Percentiles rank a stretch among this genome's conserved stretches.
These are phyloP conservation scores for Rhytidiadelphus loreus DNA, from an alignment of 225 moss, liverwort and hornwort species.

Conservation along the genomic window DNA sequence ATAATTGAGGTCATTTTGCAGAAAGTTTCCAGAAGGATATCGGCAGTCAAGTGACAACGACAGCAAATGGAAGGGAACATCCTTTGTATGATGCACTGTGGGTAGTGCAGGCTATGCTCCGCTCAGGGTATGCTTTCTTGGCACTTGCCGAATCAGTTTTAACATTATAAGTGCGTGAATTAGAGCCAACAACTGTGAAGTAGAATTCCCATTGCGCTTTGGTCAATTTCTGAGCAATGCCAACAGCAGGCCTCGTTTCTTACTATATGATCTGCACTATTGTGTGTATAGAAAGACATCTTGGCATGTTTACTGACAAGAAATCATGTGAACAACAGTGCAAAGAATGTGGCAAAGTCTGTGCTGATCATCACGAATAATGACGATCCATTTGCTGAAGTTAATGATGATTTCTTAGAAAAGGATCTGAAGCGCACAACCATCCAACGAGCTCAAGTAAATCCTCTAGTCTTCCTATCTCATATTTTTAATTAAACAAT, in stretches of 20 bases:
- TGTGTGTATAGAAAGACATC: background rate
- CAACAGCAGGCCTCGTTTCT: background rate
- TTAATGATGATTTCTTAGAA: conserved; percentile 37
- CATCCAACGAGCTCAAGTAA: conserved; percentile 86
- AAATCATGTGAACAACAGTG: conserved; percentile 25
- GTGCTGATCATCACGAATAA: conserved; percentile 82
- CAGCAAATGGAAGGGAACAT: conserved; percentile 54
- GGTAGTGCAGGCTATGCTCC: conserved; percentile 95
- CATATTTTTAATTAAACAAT: background rate
- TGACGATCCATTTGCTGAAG: conserved; percentile 86
- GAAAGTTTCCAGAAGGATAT: conserved; percentile 74
- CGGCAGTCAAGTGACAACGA: conserved; percentile 49
- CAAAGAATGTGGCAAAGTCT: conserved; percentile 76
- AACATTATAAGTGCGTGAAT: background rate
- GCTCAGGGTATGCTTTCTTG: conserved; percentile 62
- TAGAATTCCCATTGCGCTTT: background rate
- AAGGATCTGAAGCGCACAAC: conserved; percentile 73
- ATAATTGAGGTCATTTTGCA: conserved; percentile 20
- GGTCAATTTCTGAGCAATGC: background rate
- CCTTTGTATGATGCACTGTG: conserved; percentile 87
- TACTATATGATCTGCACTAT: background rate
- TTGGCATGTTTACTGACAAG: conserved; percentile 5
- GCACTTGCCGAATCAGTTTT: background rate
- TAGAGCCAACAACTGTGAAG: background rate
- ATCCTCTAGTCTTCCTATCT: background rate